Evolutionary conservation across 2,329 filamentous ascomycete genomes (phyloP), one percentile per base, ranked within the genome.

Genomic region (Penicillium frequentans): DNA sequence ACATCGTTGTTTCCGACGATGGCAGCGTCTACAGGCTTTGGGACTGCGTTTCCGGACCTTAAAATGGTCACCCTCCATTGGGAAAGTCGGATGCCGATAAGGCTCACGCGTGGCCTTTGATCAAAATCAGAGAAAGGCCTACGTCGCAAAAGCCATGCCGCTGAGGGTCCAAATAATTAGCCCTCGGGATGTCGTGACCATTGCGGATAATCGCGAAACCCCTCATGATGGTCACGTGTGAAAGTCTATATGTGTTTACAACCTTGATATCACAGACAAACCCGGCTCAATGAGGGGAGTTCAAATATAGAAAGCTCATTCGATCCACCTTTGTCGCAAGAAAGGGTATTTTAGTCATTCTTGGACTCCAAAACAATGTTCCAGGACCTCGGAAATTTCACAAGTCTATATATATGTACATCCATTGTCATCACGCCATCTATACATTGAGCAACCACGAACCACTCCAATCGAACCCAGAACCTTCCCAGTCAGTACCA

Each of bases 381-480:
- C 31, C 13, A 14, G 31, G 13, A 14, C 7, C 26, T 26, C 26
- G 26, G 7, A 26, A 26, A 7, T 7, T 16, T 6, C 31, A 8
- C 33, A 5, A 16, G n/a, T 13, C n/a, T n/a, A n/a, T 29, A 37
- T 26, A 27, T 29, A 50, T 19, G 19, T 19, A 19, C 19, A 19
- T 19, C 19, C 48, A 42, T 27, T 39, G 35, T 14, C 16, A 35
- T 11, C 26, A 39, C 57, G 5, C n/a, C n/a, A 9, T 23, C 13
- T 42, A 68, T 29, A 66, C 23, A 59, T 64, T 66, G 8, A 68
- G 59, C 14, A 67, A 33, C 65, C 64, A 68, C 6, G 65, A 66
- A 10, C 65, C 64, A 56, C 63, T 67, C 65, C 65, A 68, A 46
- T 68, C 65, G 56, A 68, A 67, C 4, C 64, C 65, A 13, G 64